Percentiles rank a stretch among this genome's conserved stretches.
Evolutionary conservation across 768 basidiomycete species (phyloP).

Genomic region (Gautieria morchelliformis): DNA sequence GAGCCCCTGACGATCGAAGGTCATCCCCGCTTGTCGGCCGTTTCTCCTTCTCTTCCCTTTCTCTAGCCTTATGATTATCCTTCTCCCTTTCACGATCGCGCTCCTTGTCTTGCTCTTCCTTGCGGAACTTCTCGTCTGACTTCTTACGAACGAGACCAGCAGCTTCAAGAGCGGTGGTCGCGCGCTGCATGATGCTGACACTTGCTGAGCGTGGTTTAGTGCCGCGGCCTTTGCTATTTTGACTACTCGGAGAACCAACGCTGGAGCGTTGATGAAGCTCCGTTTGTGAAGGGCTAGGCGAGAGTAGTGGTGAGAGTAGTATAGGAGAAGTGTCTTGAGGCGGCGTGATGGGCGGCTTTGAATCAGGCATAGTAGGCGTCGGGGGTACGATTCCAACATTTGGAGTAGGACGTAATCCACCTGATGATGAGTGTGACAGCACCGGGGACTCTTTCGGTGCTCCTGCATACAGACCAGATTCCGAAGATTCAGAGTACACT

Average conservation of each 20-base stretch:
- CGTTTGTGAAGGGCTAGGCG: conserved; percentile 47
- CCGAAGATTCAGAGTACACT: neutral
- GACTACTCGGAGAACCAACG: conserved; percentile 3
- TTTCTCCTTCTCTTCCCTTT: conserved; percentile 18
- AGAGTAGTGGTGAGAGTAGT: conserved; percentile 31
- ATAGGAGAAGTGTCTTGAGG: conserved; percentile 31
- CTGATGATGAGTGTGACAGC: conserved; percentile 5
- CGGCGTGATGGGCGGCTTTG: conserved; percentile 40
- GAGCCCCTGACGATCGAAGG: conserved; percentile 51
- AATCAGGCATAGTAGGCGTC: conserved; percentile 49
- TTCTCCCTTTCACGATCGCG: conserved; percentile 35
- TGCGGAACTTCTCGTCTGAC: conserved; percentile 58
- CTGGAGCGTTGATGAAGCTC: conserved; percentile 9
- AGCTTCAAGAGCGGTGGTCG: conserved; percentile 83
- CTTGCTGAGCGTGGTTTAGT: conserved; percentile 73
- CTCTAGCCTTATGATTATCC: conserved; percentile 24
- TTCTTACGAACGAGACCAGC: conserved; percentile 79
- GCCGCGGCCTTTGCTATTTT: conserved; percentile 39
- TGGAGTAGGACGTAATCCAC: conserved; percentile 30
- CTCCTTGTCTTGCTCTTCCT: conserved; percentile 24
- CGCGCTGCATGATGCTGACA: conserved; percentile 93
- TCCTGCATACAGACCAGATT: neutral
- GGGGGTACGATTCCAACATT: conserved; percentile 69
- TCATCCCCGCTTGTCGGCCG: conserved; percentile 40
- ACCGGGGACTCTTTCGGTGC: conserved; percentile 8